These are phyloP conservation scores for Tolypocladium tropicale DNA, from an alignment of 2,329 filamentous ascomycete species.

Conservation along the genomic window DNA sequence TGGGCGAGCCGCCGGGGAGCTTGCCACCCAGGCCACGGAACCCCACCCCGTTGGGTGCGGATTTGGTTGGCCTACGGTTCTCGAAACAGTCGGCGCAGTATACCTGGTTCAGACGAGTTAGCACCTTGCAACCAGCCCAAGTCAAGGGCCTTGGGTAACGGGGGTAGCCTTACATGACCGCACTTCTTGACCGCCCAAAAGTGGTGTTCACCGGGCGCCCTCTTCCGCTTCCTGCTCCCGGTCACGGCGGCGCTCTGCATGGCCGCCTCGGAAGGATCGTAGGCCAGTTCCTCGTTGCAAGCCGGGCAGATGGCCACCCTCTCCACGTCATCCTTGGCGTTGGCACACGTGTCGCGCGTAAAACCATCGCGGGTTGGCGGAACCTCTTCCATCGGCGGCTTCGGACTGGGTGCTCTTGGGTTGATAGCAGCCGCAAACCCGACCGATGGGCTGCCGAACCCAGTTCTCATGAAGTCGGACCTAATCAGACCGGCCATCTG, in stretches of 20 bases:
- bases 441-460: slow-evolving; percentile 7
- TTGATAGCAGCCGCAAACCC: slow-evolving; percentile 18
- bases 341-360: slow-evolving; percentile 53
- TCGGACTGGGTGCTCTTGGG: slow-evolving; percentile 23
- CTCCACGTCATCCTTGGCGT: slow-evolving; percentile 41
- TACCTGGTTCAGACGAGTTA: slow-evolving; percentile 31
- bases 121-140: not conserved
- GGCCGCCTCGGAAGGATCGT: slow-evolving; percentile 43
- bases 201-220: slow-evolving; percentile 58
- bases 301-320: slow-evolving; percentile 73
- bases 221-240: slow-evolving; percentile 29
- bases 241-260: slow-evolving; percentile 7
- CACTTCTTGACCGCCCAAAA: slow-evolving; percentile 89
- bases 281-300: slow-evolving; percentile 74
- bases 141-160: not conserved
- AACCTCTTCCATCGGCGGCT: slow-evolving; percentile 50
- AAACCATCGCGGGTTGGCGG: slow-evolving; percentile 64
- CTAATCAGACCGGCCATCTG: slow-evolving; percentile 16
- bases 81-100: slow-evolving; percentile 55
- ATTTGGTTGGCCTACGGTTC: slow-evolving; percentile 33
- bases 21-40: slow-evolving; percentile 26
- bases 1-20: slow-evolving; percentile 9
- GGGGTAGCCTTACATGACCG: slow-evolving; percentile 59
- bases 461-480: slow-evolving; percentile 9
- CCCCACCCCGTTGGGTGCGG: slow-evolving; percentile 20